Base-by-base conservation (phyloP, 441 rosid genomes). In the Raphanus hybrid region DNA sequence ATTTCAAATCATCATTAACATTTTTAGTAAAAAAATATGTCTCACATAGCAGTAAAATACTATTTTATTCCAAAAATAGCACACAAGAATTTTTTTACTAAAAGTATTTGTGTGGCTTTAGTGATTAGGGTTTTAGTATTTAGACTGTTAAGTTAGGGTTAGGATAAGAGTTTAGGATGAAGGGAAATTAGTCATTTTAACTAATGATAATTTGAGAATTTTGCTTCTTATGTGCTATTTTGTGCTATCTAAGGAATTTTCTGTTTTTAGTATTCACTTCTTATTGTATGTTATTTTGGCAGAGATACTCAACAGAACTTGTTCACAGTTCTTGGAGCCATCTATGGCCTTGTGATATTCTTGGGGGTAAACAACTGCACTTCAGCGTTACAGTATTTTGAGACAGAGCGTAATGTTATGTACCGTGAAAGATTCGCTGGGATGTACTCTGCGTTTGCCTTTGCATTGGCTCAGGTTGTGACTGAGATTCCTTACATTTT, bases 391-490 rank as follows among this genome's bases (percentile, higher is more conserved):
- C 82, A 81, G 18, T 82, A 86, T 45, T 77, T 87, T 39, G 85
- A 82, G n/a, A 78, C 64, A 12, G 90, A 85, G 27, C 76, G 86
- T 68, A 85, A 72, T 4, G 87, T 86, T 20, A 87, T 86, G 90
- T 89, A 89, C 60, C 85, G 91, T 0, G 90, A 87, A 80, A 82
- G 84, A 78, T 89, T 86, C 70, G 87, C 90, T 0, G 90, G 91
- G 48, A 84, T 87, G 93, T 87, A 87, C 80, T 84, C 88, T 63
- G 63, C 88, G 2, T 87, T 84, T 82, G 83, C 85, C 15, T 86
- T 64, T 63, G 83, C 89, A 5, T 68, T 85, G 50, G 91, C 90
- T 39, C 89, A 86, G 75, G 88, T 87, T 63, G 80, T 78, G 27
- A 70, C 88, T 0, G 90, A 87, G 85, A 37, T 87, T 26, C 92